These are phyloP conservation scores for Tylopilus intermedius DNA, from an alignment of 768 basidiomycete species.

Conservation along the genomic window DNA sequence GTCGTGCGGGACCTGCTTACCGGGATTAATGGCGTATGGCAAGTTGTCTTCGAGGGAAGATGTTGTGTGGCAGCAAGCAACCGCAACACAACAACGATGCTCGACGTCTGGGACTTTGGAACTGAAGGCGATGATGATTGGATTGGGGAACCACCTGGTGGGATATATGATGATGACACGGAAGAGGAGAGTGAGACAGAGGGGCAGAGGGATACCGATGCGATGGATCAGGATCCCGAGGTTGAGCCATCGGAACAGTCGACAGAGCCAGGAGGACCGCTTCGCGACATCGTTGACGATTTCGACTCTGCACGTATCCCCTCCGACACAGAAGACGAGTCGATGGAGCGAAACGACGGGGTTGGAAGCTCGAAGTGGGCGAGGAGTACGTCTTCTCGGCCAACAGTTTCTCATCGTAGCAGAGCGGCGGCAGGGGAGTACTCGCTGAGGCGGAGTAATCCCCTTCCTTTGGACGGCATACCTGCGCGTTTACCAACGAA, in stretches of 20 bases:
- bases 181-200: constrained; percentile 42
- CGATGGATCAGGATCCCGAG: constrained; percentile 65
- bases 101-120: constrained; percentile 91
- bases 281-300: constrained; percentile 27
- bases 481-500: constrained; percentile 38
- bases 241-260: constrained; percentile 32
- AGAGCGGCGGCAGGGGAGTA: constrained; percentile 19
- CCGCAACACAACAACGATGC: constrained; percentile 65
- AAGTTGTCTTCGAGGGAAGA: constrained; percentile 90
- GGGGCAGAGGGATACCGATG: constrained; percentile 59
- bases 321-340: constrained; percentile 31
- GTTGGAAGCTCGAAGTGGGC: constrained; percentile 29
- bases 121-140: constrained; percentile 70
- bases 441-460: constrained; percentile 24
- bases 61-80: constrained; percentile 95
- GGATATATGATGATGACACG: constrained; percentile 67
- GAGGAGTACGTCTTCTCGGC: constrained; percentile 20
- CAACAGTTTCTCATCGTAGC: constrained; percentile 13
- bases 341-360: constrained; percentile 28
- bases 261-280: constrained; percentile 21
- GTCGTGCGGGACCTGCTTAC: constrained; percentile 85
- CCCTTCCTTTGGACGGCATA: constrained; percentile 27
- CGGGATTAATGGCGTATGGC: constrained; percentile 94
- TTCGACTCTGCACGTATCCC: constrained; percentile 23
- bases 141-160: constrained; percentile 73